Conservation (phyloP, 2,329 filamentous ascomycete genomes). For the Beauveria medogensis region DNA sequence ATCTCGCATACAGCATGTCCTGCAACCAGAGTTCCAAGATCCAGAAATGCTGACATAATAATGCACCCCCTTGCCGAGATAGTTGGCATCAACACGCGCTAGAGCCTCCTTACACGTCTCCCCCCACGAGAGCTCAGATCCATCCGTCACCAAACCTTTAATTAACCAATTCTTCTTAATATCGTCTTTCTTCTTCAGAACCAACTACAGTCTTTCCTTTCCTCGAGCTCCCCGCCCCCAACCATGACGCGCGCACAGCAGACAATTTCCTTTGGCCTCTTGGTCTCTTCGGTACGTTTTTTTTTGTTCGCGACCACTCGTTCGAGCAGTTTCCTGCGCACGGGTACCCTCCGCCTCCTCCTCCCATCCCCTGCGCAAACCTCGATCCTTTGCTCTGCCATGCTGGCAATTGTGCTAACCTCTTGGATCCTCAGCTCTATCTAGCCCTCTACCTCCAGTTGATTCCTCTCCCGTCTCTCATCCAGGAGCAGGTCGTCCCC, state of each 20-base stretch:
- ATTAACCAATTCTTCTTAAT: not conserved
- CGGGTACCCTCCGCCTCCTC: not conserved
- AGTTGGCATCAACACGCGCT: constrained; percentile 8
- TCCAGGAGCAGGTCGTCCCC: constrained; percentile 82
- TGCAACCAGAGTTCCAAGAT: not conserved
- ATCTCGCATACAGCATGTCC: not conserved
- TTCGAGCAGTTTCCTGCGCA: not conserved
- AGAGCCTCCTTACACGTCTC: constrained; percentile 11
- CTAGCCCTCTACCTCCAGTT: constrained; percentile 77
- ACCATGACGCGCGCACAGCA: constrained; percentile 92
- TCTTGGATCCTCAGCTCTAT: constrained; percentile 59
- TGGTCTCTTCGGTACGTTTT: constrained; percentile 69
- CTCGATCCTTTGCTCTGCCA: not conserved
- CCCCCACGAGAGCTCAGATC: not conserved
- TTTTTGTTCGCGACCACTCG: not conserved
- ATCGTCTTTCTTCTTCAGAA: not conserved
- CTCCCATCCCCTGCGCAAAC: not conserved
- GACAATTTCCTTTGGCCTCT: constrained; percentile 77
- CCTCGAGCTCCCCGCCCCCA: constrained; percentile 14
- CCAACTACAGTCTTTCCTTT: constrained; percentile 12
- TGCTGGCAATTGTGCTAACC: constrained; percentile 13
- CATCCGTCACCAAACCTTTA: not conserved
- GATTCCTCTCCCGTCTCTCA: constrained; percentile 65
- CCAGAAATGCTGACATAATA: constrained; percentile 10
- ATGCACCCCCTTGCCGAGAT: constrained; percentile 9